phyloP scores from a whole-genome alignment of 164 flowering plant genomes.

The Chimonanthus praecox region DNA sequence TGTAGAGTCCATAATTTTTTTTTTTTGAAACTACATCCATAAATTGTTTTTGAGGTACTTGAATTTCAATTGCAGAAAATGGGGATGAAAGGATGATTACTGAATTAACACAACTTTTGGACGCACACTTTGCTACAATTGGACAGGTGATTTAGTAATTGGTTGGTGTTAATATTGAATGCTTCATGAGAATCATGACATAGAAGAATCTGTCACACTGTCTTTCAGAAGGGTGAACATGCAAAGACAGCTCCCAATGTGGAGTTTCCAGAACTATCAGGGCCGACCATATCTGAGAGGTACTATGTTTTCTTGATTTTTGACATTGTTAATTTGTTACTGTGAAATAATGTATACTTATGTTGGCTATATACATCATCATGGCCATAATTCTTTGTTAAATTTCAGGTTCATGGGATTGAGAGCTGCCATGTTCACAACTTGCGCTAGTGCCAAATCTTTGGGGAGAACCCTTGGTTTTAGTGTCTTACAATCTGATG shows the following conservation, averaged over 20 bases:
- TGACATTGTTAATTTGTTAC: neutral
- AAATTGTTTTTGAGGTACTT: neutral
- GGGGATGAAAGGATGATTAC: constrained; percentile 62
- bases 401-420: constrained; percentile 85
- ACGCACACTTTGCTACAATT: constrained; percentile 41
- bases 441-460: constrained; percentile 31
- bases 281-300: constrained; percentile 49
- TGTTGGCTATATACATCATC: neutral
- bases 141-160: constrained; percentile 24
- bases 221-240: constrained; percentile 26
- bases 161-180: neutral
- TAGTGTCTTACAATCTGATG: constrained; percentile 28
- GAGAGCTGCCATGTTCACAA: constrained; percentile 70
- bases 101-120: constrained; percentile 65
- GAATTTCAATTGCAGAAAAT: constrained; percentile 54
- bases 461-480: constrained; percentile 58
- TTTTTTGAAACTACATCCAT: neutral
- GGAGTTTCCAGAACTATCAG: constrained; percentile 12
- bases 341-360: neutral
- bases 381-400: neutral
- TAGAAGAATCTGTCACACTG: neutral
- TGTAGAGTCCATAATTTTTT: too few relatives aligned
- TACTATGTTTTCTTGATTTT: constrained; percentile 7
- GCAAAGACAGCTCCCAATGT: neutral
- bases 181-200: neutral